Percentiles rank a stretch among this genome's conserved stretches.
phyloP scores from a whole-genome alignment of 1,284 basidiomycete genomes.

The Naganishia albida region DNA sequence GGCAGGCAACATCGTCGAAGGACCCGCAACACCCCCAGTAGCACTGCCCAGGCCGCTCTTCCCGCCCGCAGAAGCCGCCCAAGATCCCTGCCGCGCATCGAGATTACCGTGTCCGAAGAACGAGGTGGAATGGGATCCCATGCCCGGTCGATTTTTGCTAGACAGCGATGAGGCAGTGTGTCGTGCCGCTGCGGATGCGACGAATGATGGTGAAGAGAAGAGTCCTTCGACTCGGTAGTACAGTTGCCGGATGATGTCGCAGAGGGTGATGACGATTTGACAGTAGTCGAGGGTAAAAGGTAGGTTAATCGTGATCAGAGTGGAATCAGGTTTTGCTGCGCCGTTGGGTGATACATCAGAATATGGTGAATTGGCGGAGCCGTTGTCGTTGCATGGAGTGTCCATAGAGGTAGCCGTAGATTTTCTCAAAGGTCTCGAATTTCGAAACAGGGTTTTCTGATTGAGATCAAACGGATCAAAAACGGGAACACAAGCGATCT shows the following conservation, averaged over 20 bases:
- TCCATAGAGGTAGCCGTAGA: slow-evolving; percentile 1
- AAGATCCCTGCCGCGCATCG: neutral
- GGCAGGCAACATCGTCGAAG: slow-evolving; percentile 1
- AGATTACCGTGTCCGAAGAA: neutral
- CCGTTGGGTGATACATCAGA: neutral
- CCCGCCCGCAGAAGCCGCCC: neutral
- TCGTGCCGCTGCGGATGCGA: neutral
- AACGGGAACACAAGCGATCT: too few species aligned
- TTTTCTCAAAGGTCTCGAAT: slow-evolving; percentile 34
- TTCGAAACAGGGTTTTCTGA: slow-evolving; percentile 48
- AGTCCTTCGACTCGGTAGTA: slow-evolving; percentile 55
- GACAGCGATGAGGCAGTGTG: neutral
- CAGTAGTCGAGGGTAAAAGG: slow-evolving; percentile 58
- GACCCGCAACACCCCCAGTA: neutral
- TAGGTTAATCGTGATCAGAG: slow-evolving; percentile 38
- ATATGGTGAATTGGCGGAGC: neutral
- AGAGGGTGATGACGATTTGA: slow-evolving; percentile 56
- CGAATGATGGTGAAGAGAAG: slow-evolving; percentile 19
- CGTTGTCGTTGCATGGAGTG: neutral
- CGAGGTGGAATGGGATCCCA: neutral
- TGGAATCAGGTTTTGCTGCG: neutral
- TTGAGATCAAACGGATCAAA: too few species aligned
- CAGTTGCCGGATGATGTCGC: slow-evolving; percentile 56
- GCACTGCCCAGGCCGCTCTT: neutral
- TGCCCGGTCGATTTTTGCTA: neutral